Evolutionary conservation across 805 yeast genomes (phyloP), one percentile per base, ranked within the genome.

Genomic region (Starmera amethionina): DNA sequence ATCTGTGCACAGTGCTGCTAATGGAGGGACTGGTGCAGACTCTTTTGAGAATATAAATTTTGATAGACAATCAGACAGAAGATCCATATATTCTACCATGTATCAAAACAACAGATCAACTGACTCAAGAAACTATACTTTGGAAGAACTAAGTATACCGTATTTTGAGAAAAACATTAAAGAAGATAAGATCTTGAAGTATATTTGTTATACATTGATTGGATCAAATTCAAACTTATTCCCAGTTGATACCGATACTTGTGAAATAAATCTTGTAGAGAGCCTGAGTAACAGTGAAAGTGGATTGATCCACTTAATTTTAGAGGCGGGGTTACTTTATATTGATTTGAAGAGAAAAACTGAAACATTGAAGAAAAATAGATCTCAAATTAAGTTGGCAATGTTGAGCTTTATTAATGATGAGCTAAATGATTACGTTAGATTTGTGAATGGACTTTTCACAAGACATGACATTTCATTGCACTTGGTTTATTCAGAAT

Each of bases 241-340:
- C 37, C 68, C 75, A 1, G 66, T 77, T 41, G 50, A 53, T 8
- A 60, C 60, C 15, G 32, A n/a, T 4, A 13, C 18, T 3, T 45
- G 46, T 1, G 42, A 47, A 18, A 58, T 64, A 7, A 51, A 46
- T 6, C 52, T 83, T 4, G 89, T 93, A 1, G 45, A 57, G 1
- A 64, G 66, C 34, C 57, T 82, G 13, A 73, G 78, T 22, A 72
- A 70, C 44, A 73, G 87, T 6, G 64, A 73, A 19, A 67, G 79
- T 35, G 77, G 78, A 1, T 49, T 77, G 25, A 56, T 85, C 29
- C 75, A 70, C 41, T 56, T 67, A 25, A 60, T 83, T 2, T 62
- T 81, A 33, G 96, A 88, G 56, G 82, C 87, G 1, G 90, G 85
- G 0, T 59, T 88, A 30, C 60, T 87, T 3, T 85, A 73, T 58